phyloP scores from a whole-genome alignment of 345 rosid species.

The Tarenaya hassleriana region DNA sequence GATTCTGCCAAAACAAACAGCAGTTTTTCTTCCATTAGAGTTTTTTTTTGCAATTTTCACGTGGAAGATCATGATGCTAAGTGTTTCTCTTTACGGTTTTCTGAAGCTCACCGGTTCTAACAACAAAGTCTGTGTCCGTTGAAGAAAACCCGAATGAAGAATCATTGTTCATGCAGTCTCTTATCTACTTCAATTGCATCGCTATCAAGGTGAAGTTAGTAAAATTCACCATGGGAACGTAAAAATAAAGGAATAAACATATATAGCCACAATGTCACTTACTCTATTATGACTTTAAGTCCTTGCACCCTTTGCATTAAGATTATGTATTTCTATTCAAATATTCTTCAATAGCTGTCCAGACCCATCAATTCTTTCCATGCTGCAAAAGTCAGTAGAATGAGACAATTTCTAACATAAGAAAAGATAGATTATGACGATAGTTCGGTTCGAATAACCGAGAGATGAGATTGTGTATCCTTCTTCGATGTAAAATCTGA shows the following conservation, averaged over 20 bases:
- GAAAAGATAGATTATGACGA: not conserved
- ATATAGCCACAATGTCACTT: slow-evolving; percentile 6
- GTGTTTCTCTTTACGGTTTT: slow-evolving; percentile 49
- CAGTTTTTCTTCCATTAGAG: too few species aligned
- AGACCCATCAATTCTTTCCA: slow-evolving; percentile 38
- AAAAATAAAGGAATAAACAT: slow-evolving; percentile 28
- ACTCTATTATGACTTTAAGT: slow-evolving; percentile 17
- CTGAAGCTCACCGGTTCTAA: slow-evolving; percentile 34
- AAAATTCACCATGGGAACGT: not conserved
- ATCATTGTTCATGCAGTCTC: slow-evolving; percentile 32
- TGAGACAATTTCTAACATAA: slow-evolving; percentile 7
- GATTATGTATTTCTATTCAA: slow-evolving; percentile 29
- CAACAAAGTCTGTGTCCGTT: slow-evolving; percentile 37
- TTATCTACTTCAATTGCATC: slow-evolving; percentile 35
- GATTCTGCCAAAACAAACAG: slow-evolving; percentile 42
- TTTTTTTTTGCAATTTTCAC: not conserved
- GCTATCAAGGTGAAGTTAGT: slow-evolving; percentile 30
- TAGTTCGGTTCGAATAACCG: not conserved
- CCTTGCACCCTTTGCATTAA: slow-evolving; percentile 28
- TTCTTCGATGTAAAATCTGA: slow-evolving; percentile 48
- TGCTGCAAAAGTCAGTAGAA: slow-evolving; percentile 39
- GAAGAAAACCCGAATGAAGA: slow-evolving; percentile 41
- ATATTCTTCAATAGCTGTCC: slow-evolving; percentile 51
- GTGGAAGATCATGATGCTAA: not conserved
- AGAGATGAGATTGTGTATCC: slow-evolving; percentile 35